A percentile compares a stretch with the other conserved stretches of the same genome.
phyloP scores from a whole-genome alignment of 78 protist species.

The Planoprotostelium fungivorum region DNA sequence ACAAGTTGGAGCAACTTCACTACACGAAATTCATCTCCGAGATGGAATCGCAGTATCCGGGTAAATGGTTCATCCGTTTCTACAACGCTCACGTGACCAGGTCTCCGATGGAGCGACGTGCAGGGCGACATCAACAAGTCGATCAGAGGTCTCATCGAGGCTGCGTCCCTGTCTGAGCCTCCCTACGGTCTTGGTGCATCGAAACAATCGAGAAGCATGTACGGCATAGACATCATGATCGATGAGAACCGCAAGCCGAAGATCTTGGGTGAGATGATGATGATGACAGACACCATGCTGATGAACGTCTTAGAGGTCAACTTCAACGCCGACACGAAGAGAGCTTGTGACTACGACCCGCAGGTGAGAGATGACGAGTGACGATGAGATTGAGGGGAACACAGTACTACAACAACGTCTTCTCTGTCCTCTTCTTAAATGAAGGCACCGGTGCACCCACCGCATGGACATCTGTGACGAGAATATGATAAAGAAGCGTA shows the following conservation, averaged over 20 bases:
- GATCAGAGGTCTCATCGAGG: not conserved
- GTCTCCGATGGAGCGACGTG: not conserved
- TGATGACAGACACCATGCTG: not conserved
- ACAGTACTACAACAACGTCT: slow-evolving; percentile 17
- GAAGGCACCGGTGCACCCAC: not conserved
- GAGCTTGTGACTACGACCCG: slow-evolving; percentile 16
- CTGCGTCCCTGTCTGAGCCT: not conserved
- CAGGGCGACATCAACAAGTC: not conserved
- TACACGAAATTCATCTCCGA: slow-evolving; percentile 9
- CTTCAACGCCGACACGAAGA: slow-evolving; percentile 7
- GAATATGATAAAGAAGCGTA: too few species aligned
- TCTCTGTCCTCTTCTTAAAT: slow-evolving; percentile 2
- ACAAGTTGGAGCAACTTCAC: slow-evolving; percentile 7
- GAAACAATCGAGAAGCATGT: not conserved
- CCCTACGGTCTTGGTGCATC: not conserved
- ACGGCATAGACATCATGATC: slow-evolving; percentile 11
- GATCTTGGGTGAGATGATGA: not conserved
- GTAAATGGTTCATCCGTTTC: not conserved
- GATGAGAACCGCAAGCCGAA: not conserved
- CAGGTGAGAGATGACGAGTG: not conserved
- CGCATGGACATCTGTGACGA: not conserved
- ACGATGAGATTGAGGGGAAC: not conserved
- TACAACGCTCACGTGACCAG: not conserved
- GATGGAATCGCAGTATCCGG: not conserved
- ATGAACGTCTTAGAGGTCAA: slow-evolving; percentile 1